Evolutionary conservation across 2,329 filamentous ascomycete species (phyloP).

Genomic region (Colletotrichum horii): DNA sequence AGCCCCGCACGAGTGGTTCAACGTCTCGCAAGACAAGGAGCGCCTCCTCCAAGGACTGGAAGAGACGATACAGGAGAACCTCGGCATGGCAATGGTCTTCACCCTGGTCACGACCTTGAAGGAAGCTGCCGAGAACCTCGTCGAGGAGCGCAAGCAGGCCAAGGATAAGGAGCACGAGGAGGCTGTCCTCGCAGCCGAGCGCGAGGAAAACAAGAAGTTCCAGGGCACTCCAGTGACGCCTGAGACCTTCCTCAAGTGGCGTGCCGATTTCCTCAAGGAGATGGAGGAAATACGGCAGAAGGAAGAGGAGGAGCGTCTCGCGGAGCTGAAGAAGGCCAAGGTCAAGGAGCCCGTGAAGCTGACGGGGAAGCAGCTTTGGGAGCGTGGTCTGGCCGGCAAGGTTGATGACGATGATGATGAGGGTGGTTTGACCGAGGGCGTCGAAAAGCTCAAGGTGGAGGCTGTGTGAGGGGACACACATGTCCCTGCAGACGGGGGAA

Average conservation of each 20-base stretch:
- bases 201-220: constrained; percentile 96
- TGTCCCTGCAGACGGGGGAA: not conserved
- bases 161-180: constrained; percentile 64
- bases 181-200: constrained; percentile 66
- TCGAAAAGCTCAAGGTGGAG: constrained; percentile 77
- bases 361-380: constrained; percentile 80
- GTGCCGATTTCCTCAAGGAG: constrained; percentile 77
- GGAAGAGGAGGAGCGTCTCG: constrained; percentile 78
- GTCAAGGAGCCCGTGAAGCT: constrained; percentile 76
- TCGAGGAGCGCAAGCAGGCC: constrained; percentile 73
- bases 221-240: constrained; percentile 88
- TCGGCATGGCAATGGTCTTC: constrained; percentile 98
- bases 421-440: constrained; percentile 63
- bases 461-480: constrained; percentile 34
- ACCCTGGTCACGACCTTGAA: constrained; percentile 87
- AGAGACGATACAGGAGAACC: constrained; percentile 84
- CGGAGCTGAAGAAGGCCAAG: constrained; percentile 81
- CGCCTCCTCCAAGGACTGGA: constrained; percentile 73
- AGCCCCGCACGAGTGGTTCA: constrained; percentile 74
- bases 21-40: constrained; percentile 80
- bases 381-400: constrained; percentile 73
- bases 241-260: constrained; percentile 85
- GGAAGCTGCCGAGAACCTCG: constrained; percentile 86
- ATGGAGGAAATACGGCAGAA: constrained; percentile 74
- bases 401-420: constrained; percentile 70